These are phyloP conservation scores for Basidioascus undulatus DNA, from an alignment of 768 basidiomycete species.

Conservation along the genomic window DNA sequence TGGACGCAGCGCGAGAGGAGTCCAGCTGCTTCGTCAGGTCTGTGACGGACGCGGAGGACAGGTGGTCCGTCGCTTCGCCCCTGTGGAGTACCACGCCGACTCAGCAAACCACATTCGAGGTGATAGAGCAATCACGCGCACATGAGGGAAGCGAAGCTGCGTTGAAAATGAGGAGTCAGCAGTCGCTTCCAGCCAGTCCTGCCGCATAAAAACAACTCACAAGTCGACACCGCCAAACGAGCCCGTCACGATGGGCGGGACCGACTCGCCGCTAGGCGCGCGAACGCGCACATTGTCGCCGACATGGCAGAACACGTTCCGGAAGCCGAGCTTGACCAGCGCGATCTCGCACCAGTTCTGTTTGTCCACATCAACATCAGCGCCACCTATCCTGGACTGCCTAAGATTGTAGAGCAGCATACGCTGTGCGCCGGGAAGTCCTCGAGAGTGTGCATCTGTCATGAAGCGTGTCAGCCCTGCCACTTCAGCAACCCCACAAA, in stretches of 20 bases:
- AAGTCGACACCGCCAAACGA: slow-evolving; percentile 36
- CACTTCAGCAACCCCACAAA: too few species aligned
- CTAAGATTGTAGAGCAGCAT: too few species aligned
- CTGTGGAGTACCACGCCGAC: slow-evolving; percentile 7
- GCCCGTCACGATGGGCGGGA: slow-evolving; percentile 48
- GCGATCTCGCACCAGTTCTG: slow-evolving; percentile 53
- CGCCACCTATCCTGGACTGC: slow-evolving; percentile 13
- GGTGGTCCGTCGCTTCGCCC: slow-evolving; percentile 29
- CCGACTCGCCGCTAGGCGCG: slow-evolving; percentile 45
- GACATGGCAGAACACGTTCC: slow-evolving; percentile 61
- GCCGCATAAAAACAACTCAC: neutral
- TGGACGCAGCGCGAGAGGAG: slow-evolving; percentile 26
- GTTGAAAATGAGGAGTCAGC: neutral
- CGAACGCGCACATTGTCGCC: slow-evolving; percentile 53
- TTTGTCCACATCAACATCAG: neutral
- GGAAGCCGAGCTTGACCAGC: slow-evolving; percentile 46
- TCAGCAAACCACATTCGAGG: neutral
- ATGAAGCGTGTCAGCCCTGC: too few species aligned
- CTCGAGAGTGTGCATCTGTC: slow-evolving; percentile 51
- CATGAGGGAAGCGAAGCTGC: neutral
- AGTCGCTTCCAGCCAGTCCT: neutral
- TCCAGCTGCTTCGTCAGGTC: slow-evolving; percentile 61
- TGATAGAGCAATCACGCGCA: neutral
- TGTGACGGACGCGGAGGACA: slow-evolving; percentile 48
- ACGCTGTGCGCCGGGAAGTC: slow-evolving; percentile 72